Evolutionary conservation across 2,329 filamentous ascomycete species (phyloP).

Genomic region (Epichloe amarillans): DNA sequence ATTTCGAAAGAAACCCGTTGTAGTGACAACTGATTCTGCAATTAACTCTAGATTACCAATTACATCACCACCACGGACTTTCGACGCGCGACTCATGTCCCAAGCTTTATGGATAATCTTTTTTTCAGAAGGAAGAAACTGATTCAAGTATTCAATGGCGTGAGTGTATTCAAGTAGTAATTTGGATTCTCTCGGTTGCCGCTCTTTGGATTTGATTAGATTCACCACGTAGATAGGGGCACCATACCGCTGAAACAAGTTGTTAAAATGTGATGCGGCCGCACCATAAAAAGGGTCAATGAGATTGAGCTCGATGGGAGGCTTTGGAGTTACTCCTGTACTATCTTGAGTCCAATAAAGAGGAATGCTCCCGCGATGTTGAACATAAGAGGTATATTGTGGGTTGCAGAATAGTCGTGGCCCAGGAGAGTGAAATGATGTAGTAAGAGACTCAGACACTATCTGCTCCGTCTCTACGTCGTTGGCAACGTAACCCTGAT

Average conservation of each 20-base stretch:
- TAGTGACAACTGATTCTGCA: constrained; percentile 71
- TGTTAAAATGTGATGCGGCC: constrained; percentile 87
- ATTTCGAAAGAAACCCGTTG: constrained; percentile 91
- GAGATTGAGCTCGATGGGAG: constrained; percentile 89
- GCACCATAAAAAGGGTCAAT: constrained; percentile 92
- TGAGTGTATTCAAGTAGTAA: constrained; percentile 76
- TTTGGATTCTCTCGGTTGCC: constrained; percentile 83
- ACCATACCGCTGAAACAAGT: constrained; percentile 86
- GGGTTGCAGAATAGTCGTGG: constrained; percentile 76
- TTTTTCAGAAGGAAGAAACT: constrained; percentile 70
- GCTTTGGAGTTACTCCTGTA: constrained; percentile 88
- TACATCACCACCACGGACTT: constrained; percentile 83
- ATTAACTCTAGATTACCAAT: constrained; percentile 85
- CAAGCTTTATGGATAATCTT: constrained; percentile 91
- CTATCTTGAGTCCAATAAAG: constrained; percentile 96
- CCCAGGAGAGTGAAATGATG: constrained; percentile 87
- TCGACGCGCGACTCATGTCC: constrained; percentile 95
- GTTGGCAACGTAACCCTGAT: constrained; percentile 78
- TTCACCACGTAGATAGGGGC: constrained; percentile 86
- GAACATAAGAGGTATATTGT: constrained; percentile 89
- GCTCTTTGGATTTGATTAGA: constrained; percentile 77
- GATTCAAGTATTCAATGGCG: constrained; percentile 84
- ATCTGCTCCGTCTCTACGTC: constrained; percentile 99
- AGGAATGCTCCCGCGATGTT: constrained; percentile 92
- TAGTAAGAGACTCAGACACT: constrained; percentile 85